Evolutionary conservation across 129 eudicot genomes (phyloP).

Genomic region (Heracleum sosnowskyi): DNA sequence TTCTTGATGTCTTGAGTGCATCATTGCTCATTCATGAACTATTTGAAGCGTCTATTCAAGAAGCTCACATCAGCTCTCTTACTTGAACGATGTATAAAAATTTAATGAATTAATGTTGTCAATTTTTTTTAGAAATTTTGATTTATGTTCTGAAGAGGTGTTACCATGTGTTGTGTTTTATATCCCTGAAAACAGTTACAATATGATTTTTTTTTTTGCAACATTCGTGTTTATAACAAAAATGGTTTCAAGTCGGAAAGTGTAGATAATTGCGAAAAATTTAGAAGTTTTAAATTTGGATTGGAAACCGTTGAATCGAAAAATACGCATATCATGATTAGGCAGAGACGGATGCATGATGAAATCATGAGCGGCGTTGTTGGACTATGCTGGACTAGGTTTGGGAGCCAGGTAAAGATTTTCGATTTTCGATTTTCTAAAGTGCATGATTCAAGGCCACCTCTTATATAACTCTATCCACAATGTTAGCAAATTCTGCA

Average conservation of each 20-base stretch:
- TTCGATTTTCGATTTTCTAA: background rate
- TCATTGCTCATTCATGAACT: background rate
- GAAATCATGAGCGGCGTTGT: background rate
- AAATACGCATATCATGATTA: background rate
- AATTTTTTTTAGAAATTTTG: background rate
- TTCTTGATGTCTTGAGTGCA: background rate
- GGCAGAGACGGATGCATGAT: background rate
- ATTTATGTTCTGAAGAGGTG: background rate
- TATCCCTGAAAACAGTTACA: background rate
- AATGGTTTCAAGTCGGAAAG: background rate
- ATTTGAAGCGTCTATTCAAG: background rate
- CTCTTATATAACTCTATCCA: background rate
- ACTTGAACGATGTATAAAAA: background rate
- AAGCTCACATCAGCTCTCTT: background rate
- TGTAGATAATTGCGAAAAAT: background rate
- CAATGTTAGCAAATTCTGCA: background rate
- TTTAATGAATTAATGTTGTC: background rate
- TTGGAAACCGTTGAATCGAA: background rate
- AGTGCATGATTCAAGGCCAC: background rate
- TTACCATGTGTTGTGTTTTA: background rate
- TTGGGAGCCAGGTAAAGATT: background rate
- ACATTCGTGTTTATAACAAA: background rate
- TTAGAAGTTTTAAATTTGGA: background rate
- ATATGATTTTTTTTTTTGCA: too few species aligned
- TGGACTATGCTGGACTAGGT: background rate